Conservation (phyloP, 2,329 filamentous ascomycete genomes). For the Botrytis fragariae region DNA sequence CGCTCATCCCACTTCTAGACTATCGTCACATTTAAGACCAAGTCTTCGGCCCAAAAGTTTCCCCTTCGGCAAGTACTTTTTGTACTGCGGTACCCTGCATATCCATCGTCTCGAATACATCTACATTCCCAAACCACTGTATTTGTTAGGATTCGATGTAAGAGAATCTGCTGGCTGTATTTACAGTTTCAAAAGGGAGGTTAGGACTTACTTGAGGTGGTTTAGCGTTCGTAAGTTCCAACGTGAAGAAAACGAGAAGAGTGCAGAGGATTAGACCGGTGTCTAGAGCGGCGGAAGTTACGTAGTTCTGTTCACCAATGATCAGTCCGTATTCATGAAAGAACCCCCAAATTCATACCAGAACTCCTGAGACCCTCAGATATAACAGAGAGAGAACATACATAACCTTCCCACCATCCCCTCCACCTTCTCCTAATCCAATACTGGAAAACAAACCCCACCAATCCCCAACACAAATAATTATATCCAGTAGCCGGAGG, state of each 20-base stretch:
- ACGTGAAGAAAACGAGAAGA: slow-evolving; percentile 55
- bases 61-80: not conserved
- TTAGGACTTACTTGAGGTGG: not conserved
- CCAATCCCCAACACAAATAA: slow-evolving; percentile 42
- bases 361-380: rapidly evolving
- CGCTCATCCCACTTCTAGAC: not conserved
- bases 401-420: slow-evolving; percentile 73
- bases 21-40: slow-evolving; percentile 15
- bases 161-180: not conserved
- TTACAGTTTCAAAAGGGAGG: not conserved
- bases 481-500: slow-evolving; percentile 65
- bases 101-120: slow-evolving; percentile 8
- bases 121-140: slow-evolving; percentile 4
- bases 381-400: not conserved
- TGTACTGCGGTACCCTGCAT: not conserved
- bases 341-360: no score
- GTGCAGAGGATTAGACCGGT: slow-evolving; percentile 64
- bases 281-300: slow-evolving; percentile 69
- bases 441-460: slow-evolving; percentile 65
- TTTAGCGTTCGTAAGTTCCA: slow-evolving; percentile 10
- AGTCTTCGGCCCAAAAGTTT: slow-evolving; percentile 27
- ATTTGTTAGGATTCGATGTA: not conserved
- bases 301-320: slow-evolving; percentile 26
- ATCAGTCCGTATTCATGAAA: not conserved
- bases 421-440: slow-evolving; percentile 34